phyloP scores from a whole-genome alignment of 305 asterid species.

The Euphrasia arctica region DNA sequence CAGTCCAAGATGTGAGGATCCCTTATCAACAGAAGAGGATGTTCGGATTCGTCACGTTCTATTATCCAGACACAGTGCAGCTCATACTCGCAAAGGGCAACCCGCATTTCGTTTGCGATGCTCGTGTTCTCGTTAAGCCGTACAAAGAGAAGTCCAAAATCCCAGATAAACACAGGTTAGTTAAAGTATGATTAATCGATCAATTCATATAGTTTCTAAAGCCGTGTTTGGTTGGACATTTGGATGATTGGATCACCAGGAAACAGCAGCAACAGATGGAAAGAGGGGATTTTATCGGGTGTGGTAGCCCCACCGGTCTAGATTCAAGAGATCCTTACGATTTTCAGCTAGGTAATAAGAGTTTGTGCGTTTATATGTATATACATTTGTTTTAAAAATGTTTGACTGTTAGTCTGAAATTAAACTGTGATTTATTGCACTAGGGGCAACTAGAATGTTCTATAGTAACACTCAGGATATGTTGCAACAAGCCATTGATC shows the following conservation, averaged over 20 bases:
- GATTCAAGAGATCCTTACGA: slow-evolving; percentile 58
- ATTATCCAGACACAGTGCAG: slow-evolving; percentile 66
- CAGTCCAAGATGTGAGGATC: slow-evolving; percentile 75
- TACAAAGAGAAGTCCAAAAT: slow-evolving; percentile 81
- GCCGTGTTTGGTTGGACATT: neutral
- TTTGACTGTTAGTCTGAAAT: neutral
- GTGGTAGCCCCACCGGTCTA: slow-evolving; percentile 62
- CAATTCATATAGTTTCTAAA: too few relatives aligned
- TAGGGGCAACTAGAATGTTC: slow-evolving; percentile 51
- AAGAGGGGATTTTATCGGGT: slow-evolving; percentile 52
- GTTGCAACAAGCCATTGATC: slow-evolving; percentile 64
- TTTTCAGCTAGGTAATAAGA: slow-evolving; percentile 49
- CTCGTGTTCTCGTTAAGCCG: slow-evolving; percentile 78
- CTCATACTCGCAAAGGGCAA: slow-evolving; percentile 75
- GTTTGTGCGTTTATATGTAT: neutral
- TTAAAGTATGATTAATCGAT: neutral
- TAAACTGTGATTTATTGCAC: neutral
- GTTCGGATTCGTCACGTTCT: slow-evolving; percentile 74
- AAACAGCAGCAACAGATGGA: slow-evolving; percentile 32
- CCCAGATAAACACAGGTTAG: slow-evolving; percentile 61
- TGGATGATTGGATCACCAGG: neutral
- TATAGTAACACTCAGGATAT: slow-evolving; percentile 51
- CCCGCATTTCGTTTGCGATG: slow-evolving; percentile 79
- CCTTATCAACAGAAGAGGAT: slow-evolving; percentile 79
- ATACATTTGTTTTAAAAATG: neutral